Conservation (phyloP, 1,284 basidiomycete species). For the Pyrrhoderma lamaoense region DNA sequence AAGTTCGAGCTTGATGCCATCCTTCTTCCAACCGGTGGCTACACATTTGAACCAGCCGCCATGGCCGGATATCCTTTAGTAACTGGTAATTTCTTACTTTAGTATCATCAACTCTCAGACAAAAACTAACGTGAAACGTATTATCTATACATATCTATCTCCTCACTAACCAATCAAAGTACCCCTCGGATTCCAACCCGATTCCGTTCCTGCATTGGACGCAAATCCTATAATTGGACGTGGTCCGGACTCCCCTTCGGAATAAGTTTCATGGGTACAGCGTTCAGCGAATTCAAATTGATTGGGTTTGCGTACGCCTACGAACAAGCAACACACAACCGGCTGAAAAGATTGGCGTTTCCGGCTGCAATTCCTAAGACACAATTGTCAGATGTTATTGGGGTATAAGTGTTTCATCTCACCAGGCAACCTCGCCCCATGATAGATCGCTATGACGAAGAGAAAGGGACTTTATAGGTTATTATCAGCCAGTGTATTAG, state of each 20-base stretch:
- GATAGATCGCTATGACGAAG: too few species aligned
- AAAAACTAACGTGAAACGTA: too few species aligned
- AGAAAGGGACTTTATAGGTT: too few species aligned
- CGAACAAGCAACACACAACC: constrained; percentile 45
- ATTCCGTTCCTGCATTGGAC: constrained; percentile 26
- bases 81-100: constrained; percentile 24
- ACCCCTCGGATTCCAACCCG: constrained; percentile 41
- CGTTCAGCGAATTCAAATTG: constrained; percentile 43
- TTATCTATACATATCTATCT: too few species aligned
- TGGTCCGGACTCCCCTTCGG: constrained; percentile 42
- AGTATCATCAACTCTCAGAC: constrained; percentile 1
- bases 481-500: too few species aligned
- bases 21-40: constrained; percentile 32
- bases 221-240: constrained; percentile 29
- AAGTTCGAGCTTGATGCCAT: constrained; percentile 38
- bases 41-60: constrained; percentile 27
- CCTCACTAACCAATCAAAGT: constrained; percentile 9
- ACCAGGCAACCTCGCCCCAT: too few species aligned
- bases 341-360: constrained; percentile 37
- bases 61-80: constrained; percentile 38
- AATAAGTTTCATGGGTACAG: constrained; percentile 42
- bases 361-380: constrained; percentile 41
- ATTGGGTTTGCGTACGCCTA: constrained; percentile 45
- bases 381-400: constrained; percentile 39
- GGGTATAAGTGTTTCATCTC: neutral